These are phyloP conservation scores for Colletotrichum sojae DNA, from an alignment of 2,329 filamentous ascomycete genomes.

Conservation along the genomic window DNA sequence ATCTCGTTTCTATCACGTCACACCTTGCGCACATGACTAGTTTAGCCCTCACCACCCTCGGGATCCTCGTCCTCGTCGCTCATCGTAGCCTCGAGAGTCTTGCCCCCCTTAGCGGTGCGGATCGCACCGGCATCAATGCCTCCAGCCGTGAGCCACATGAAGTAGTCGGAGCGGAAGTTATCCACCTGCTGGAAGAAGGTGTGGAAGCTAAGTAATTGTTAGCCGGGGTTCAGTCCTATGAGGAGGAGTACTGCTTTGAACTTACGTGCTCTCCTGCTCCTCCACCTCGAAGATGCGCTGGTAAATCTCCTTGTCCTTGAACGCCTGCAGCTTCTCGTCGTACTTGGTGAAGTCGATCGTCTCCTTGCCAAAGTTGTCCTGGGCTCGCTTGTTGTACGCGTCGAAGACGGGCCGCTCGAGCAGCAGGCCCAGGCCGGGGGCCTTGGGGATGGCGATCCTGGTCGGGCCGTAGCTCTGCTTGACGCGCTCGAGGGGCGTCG, in stretches of 20 bases:
- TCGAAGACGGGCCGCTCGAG: slow-evolving; percentile 94
- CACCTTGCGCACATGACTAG: neutral
- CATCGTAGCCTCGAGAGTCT: slow-evolving; percentile 43
- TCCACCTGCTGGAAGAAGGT: slow-evolving; percentile 86
- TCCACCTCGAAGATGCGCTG: slow-evolving; percentile 91
- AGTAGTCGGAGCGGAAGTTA: slow-evolving; percentile 79
- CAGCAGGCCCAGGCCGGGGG: slow-evolving; percentile 87
- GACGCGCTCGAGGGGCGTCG: slow-evolving; percentile 80
- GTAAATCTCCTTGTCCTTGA: slow-evolving; percentile 95
- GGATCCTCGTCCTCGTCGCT: slow-evolving; percentile 65
- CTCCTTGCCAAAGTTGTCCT: slow-evolving; percentile 73
- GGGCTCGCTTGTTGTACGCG: slow-evolving; percentile 84
- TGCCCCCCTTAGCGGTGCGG: slow-evolving; percentile 57
- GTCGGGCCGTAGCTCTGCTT: slow-evolving; percentile 78
- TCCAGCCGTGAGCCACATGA: slow-evolving; percentile 81
- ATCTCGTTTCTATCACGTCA: neutral
- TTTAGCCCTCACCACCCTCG: slow-evolving; percentile 60
- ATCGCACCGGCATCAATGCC: slow-evolving; percentile 74
- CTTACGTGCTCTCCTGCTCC: slow-evolving; percentile 88
- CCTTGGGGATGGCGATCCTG: slow-evolving; percentile 92
- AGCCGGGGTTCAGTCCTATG: neutral
- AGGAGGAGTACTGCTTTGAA: slow-evolving; percentile 43
- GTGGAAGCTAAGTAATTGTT: slow-evolving; percentile 70
- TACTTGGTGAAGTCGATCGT: slow-evolving; percentile 85
- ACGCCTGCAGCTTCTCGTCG: slow-evolving; percentile 84